phyloP scores from a whole-genome alignment of 352 stramenopile genomes.

The Blastocystis hominis region DNA sequence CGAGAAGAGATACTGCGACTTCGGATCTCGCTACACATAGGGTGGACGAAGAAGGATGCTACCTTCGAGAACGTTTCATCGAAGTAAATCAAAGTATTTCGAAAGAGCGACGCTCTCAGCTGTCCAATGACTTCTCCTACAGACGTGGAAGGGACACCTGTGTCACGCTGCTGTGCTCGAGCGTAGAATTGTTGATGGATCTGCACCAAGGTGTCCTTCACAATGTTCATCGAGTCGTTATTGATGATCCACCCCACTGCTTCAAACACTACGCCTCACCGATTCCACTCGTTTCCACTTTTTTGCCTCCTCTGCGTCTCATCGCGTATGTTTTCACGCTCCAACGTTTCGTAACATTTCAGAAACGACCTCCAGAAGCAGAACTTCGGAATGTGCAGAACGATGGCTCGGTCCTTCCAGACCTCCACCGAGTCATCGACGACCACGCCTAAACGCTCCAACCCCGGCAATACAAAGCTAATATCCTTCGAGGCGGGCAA shows the following conservation, averaged over 20 bases:
- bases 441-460: background rate
- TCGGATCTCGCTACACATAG: background rate
- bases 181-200: constrained; percentile 19
- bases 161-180: background rate
- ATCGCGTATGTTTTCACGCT: background rate
- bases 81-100: background rate
- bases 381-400: constrained; percentile 4
- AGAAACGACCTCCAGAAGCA: constrained; percentile 9
- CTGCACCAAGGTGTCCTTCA: background rate
- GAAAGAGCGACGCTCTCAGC: background rate
- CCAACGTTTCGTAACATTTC: background rate
- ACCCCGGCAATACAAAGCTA: constrained; percentile 13
- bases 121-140: background rate
- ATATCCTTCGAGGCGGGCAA: constrained; percentile 29
- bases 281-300: background rate
- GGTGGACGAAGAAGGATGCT: background rate
- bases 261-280: constrained; percentile 21
- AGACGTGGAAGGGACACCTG: background rate
- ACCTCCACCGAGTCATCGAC: constrained; percentile 19
- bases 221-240: background rate
- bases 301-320: background rate
- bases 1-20: background rate
- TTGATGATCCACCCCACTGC: background rate
- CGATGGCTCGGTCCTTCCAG: constrained; percentile 33
- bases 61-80: background rate